These are phyloP conservation scores for Pythium oligandrum DNA, from an alignment of 352 stramenopile species.

Conservation along the genomic window DNA sequence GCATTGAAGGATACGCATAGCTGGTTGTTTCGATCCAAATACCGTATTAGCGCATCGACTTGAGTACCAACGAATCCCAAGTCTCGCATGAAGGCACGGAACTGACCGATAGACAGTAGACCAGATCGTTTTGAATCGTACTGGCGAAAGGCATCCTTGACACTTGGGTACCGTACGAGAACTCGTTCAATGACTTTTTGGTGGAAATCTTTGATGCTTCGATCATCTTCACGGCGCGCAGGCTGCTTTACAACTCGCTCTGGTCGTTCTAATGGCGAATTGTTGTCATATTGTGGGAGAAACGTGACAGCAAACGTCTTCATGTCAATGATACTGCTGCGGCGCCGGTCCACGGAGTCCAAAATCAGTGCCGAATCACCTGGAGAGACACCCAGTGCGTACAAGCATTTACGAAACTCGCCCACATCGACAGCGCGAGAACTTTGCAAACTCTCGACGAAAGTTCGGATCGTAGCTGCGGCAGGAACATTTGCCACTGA, in stretches of 20 bases:
- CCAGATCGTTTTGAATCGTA: constrained; percentile 50
- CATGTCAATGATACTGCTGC: constrained; percentile 13
- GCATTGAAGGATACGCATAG: constrained; percentile 47
- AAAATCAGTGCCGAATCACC: constrained; percentile 28
- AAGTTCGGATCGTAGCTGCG: constrained; percentile 24
- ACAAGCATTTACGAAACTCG: constrained; percentile 34
- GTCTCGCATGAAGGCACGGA: constrained; percentile 45
- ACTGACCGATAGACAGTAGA: constrained; percentile 38
- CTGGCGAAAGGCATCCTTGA: constrained; percentile 65
- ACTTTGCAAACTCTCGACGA: constrained; percentile 10
- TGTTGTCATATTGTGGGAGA: constrained; percentile 4
- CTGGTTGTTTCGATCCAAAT: constrained; percentile 31
- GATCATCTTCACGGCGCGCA: constrained; percentile 6
- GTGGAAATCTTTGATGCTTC: constrained; percentile 31
- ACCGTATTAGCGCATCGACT: constrained; percentile 40
- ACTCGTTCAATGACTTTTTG: constrained; percentile 55
- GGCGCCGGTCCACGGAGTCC: constrained; percentile 19
- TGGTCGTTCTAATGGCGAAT: constrained; percentile 2
- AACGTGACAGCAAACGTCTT: constrained; percentile 21
- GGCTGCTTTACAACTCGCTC: background rate
- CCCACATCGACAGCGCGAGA: constrained; percentile 11
- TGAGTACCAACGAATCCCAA: constrained; percentile 48
- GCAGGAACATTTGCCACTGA: constrained; percentile 15
- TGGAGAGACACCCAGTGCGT: constrained; percentile 22
- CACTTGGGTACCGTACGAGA: constrained; percentile 39